Percentiles rank a stretch among this genome's conserved stretches.
phyloP scores from a whole-genome alignment of 352 stramenopile genomes.

The Globisporangium acanthophoron region DNA sequence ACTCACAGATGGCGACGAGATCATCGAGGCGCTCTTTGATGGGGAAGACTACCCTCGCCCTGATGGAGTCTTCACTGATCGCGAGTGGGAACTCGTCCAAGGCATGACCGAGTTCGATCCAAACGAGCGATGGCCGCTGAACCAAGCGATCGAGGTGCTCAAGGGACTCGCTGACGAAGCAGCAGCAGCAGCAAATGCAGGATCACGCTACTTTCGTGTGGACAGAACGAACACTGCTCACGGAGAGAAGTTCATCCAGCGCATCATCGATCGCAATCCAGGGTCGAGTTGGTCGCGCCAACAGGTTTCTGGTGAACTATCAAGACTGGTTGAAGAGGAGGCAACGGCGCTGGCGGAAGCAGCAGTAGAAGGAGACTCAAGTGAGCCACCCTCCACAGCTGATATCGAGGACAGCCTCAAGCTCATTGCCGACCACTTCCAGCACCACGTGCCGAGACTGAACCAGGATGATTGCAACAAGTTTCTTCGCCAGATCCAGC shows the following conservation, averaged over 20 bases:
- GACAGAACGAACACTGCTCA: background rate
- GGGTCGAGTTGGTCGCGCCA: background rate
- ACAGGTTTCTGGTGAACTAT: background rate
- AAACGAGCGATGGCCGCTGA: background rate
- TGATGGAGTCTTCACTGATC: background rate
- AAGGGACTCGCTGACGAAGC: background rate
- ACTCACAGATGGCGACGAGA: constrained; percentile 10
- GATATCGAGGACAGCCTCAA: background rate
- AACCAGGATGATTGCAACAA: background rate
- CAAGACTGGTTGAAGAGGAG: background rate
- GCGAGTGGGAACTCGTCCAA: constrained; percentile 3
- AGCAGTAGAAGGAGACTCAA: background rate
- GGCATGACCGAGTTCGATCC: constrained; percentile 1
- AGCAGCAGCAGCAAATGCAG: background rate
- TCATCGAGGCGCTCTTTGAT: constrained; percentile 12
- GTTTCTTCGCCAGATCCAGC: background rate
- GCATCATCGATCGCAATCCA: background rate
- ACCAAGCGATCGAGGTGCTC: background rate
- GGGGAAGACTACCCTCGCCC: background rate
- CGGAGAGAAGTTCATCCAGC: background rate
- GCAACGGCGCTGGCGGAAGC: background rate
- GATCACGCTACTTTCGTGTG: background rate
- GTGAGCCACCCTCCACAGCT: background rate
- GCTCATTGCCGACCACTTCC: background rate
- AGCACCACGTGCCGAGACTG: background rate